Evolutionary conservation across 1,139 yeast genomes (phyloP).

Genomic region (Taphrina pruni): DNA sequence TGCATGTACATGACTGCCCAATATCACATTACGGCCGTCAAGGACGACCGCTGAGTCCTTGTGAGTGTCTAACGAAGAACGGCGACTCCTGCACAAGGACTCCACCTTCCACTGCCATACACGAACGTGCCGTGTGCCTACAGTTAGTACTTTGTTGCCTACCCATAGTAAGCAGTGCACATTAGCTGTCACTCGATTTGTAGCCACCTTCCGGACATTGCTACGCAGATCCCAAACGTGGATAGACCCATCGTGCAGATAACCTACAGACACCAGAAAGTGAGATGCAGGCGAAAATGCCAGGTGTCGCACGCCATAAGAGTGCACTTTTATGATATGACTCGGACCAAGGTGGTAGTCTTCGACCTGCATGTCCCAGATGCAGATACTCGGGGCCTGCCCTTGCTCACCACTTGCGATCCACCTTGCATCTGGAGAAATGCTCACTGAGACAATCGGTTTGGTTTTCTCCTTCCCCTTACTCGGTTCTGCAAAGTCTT

Average conservation of each 20-base stretch:
- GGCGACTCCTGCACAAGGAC: conserved; percentile 14
- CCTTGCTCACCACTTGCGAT: conserved; percentile 34
- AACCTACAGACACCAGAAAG: conserved; percentile 29
- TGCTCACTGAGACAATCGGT: conserved; percentile 14
- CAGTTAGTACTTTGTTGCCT: conserved; percentile 19
- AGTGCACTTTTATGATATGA: conserved; percentile 26
- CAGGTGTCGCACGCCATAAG: conserved; percentile 30
- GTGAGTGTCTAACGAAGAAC: conserved; percentile 16
- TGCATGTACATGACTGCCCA: conserved; percentile 26
- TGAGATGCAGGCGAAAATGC: conserved; percentile 25
- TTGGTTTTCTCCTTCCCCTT: conserved; percentile 32
- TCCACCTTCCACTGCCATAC: conserved; percentile 28
- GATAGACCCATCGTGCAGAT: conserved; percentile 33
- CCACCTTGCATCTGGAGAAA: conserved; percentile 24
- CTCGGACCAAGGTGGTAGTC: conserved; percentile 6
- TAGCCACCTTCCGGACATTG: conserved; percentile 16
- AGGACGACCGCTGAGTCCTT: conserved; percentile 14
- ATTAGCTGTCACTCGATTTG: conserved; percentile 28
- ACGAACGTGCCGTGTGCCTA: conserved; percentile 33
- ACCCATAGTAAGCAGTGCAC: conserved; percentile 13
- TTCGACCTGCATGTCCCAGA: conserved; percentile 25
- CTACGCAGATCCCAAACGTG: conserved; percentile 29
- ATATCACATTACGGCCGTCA: conserved; percentile 30
- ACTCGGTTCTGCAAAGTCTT: conserved; percentile 26
- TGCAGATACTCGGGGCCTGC: conserved; percentile 26